Evolutionary conservation across 1,139 yeast species (phyloP).

Genomic region (Debaryomycetaceae sp.): DNA sequence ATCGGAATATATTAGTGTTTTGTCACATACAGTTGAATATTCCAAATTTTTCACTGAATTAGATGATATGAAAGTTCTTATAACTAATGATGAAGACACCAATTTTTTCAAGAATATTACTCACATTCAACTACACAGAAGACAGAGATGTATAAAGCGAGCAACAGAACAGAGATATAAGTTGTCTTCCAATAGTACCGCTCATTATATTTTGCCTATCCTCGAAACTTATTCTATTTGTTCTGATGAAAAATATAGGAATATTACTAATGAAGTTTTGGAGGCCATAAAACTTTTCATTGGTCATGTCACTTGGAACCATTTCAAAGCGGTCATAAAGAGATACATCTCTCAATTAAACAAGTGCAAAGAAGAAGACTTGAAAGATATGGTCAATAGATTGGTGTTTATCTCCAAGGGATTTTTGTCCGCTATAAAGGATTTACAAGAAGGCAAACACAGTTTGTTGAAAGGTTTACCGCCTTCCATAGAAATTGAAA

Average conservation of each 20-base stretch:
- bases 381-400: constrained; percentile 61
- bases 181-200: constrained; percentile 57
- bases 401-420: constrained; percentile 64
- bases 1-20: constrained; percentile 63
- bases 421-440: constrained; percentile 26
- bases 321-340: constrained; percentile 69
- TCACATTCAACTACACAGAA: constrained; percentile 83
- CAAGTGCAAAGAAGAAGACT: constrained; percentile 44
- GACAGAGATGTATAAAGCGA: constrained; percentile 77
- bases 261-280: constrained; percentile 72
- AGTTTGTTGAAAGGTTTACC: constrained; percentile 27
- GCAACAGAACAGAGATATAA: constrained; percentile 39
- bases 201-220: constrained; percentile 81
- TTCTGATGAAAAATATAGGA: constrained; percentile 62
- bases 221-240: constrained; percentile 72
- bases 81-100: constrained; percentile 74
- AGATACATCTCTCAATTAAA: constrained; percentile 62
- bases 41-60: constrained; percentile 52
- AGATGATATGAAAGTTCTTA: constrained; percentile 63
- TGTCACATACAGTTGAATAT: constrained; percentile 60
- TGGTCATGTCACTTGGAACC: constrained; percentile 69
- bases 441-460: constrained; percentile 6
- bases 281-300: constrained; percentile 60
- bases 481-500: constrained; percentile 44
- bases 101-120: constrained; percentile 77